These are phyloP conservation scores for Curvularia sp. DNA, from an alignment of 2,329 filamentous ascomycete genomes.

Conservation along the genomic window DNA sequence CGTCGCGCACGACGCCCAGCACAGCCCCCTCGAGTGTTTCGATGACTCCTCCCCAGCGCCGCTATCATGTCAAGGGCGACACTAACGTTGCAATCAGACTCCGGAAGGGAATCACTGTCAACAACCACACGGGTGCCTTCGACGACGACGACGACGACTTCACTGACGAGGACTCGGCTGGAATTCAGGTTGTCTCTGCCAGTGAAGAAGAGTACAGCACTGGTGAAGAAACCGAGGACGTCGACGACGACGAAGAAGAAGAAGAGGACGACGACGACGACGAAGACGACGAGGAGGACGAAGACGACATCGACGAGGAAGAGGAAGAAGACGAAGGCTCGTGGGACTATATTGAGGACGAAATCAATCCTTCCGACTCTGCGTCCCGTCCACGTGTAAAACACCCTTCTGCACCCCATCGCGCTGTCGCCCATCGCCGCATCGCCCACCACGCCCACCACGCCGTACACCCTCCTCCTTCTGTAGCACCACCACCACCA, in stretches of 20 bases:
- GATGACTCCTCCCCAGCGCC: conserved; percentile 34
- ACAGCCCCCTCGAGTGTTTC: conserved; percentile 42
- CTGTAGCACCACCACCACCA: conserved; percentile 47
- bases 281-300: conserved; percentile 36
- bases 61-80: conserved; percentile 38
- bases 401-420: conserved; percentile 29
- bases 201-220: conserved; percentile 44
- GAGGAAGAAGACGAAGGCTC: conserved; percentile 38
- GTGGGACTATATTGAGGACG: conserved; percentile 47
- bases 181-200: conserved; percentile 42
- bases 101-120: conserved; percentile 51
- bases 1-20: conserved; percentile 33
- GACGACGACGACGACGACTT: conserved; percentile 40
- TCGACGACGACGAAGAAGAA: conserved; percentile 35
- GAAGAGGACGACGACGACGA: conserved; percentile 35
- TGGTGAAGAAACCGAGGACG: conserved; percentile 31
- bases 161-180: conserved; percentile 44
- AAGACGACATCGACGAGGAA: conserved; percentile 37
- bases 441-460: conserved; percentile 35
- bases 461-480: conserved; percentile 34
- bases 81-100: conserved; percentile 50
- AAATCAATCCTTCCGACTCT: conserved; percentile 59
- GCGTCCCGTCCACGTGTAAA: conserved; percentile 53
- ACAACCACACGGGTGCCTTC: conserved; percentile 46
- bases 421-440: conserved; percentile 33